phyloP scores from a whole-genome alignment of 345 rosid genomes.

The Gossypium stocksii region DNA sequence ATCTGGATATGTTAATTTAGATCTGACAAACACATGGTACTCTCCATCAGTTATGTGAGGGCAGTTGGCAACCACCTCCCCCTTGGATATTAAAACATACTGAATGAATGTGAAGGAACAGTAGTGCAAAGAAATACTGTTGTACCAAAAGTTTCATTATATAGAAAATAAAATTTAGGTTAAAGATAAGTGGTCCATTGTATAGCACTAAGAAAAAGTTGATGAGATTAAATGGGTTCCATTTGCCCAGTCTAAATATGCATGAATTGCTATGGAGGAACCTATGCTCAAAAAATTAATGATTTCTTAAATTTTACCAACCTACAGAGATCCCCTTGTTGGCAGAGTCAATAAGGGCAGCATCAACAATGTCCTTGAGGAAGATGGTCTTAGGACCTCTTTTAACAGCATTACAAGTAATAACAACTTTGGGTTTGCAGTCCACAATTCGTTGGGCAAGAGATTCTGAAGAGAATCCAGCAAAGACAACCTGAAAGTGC shows the following conservation, averaged over 20 bases:
- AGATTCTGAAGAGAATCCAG: slow-evolving; percentile 97
- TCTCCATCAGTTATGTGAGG: too few relatives aligned
- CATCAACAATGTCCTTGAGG: slow-evolving; percentile 93
- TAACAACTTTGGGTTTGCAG: slow-evolving; percentile 80
- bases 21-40: neutral
- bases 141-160: neutral
- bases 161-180: neutral
- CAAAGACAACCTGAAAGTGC: slow-evolving; percentile 74
- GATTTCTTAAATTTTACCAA: slow-evolving; percentile 25
- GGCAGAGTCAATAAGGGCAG: slow-evolving; percentile 61
- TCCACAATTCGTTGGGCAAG: slow-evolving; percentile 91
- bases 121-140: neutral
- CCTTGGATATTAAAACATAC: neutral
- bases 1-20: neutral
- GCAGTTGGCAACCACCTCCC: neutral
- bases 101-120: neutral
- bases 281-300: neutral
- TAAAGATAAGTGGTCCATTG: neutral
- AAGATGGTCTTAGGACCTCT: slow-evolving; percentile 84
- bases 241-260: neutral
- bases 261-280: neutral
- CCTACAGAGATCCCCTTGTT: slow-evolving; percentile 71
- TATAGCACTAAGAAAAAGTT: neutral
- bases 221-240: neutral
- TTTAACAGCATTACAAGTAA: slow-evolving; percentile 93